Evolutionary conservation across 345 rosid species (phyloP).

Genomic region (Dipteronia sinensis): DNA sequence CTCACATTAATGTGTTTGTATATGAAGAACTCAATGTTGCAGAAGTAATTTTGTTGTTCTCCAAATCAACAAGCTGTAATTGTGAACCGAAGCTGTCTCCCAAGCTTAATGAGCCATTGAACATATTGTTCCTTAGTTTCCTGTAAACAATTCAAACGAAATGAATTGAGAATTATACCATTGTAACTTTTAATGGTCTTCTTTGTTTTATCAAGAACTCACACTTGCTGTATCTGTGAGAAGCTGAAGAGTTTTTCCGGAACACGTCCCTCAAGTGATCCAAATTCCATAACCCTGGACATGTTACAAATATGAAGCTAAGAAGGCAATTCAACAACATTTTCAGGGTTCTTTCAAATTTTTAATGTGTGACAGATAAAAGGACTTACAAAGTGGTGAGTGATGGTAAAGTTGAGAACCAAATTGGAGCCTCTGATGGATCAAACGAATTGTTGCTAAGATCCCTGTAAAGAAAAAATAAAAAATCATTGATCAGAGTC

Average conservation of each 20-base stretch:
- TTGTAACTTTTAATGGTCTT: slow-evolving; percentile 4
- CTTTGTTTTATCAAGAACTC: slow-evolving; percentile 30
- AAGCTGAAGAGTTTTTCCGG: slow-evolving; percentile 65
- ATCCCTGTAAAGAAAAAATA: slow-evolving; percentile 57
- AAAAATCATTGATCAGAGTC: slow-evolving; percentile 3
- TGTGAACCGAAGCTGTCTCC: slow-evolving; percentile 55
- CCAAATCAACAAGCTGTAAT: slow-evolving; percentile 72
- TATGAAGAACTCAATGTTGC: slow-evolving; percentile 60
- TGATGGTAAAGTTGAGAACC: slow-evolving; percentile 87
- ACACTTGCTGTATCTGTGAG: slow-evolving; percentile 87
- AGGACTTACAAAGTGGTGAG: slow-evolving; percentile 77
- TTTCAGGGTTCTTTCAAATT: not conserved
- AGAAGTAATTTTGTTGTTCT: slow-evolving; percentile 71
- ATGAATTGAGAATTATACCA: not conserved
- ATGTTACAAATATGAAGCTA: slow-evolving; percentile 4
- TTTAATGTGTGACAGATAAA: slow-evolving; percentile 7
- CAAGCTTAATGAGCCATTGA: slow-evolving; percentile 61
- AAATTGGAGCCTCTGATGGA: slow-evolving; percentile 65
- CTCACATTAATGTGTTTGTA: slow-evolving; percentile 65
- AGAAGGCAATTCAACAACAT: slow-evolving; percentile 6
- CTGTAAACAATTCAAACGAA: slow-evolving; percentile 40
- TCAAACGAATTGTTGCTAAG: slow-evolving; percentile 84
- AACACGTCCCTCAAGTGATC: slow-evolving; percentile 66
- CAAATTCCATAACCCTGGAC: slow-evolving; percentile 72
- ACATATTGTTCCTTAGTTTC: slow-evolving; percentile 67